phyloP scores from a whole-genome alignment of 106 monocot species.

The Chionographis japonica region DNA sequence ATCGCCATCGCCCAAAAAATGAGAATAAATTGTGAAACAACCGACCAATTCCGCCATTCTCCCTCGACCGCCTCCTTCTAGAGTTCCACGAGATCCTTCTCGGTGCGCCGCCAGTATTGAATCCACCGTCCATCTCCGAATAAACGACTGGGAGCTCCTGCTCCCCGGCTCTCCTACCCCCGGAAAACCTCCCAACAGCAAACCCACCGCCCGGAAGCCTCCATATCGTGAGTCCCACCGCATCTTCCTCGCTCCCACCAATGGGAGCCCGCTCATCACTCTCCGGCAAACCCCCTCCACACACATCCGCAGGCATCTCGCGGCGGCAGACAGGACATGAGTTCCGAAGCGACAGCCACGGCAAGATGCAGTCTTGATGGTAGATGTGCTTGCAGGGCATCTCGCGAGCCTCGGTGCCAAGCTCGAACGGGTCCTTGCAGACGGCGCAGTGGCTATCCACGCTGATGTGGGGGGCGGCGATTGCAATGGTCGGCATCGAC shows the following conservation, averaged over 20 bases:
- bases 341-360: constrained; percentile 18
- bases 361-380: constrained; percentile 28
- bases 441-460: constrained; percentile 18
- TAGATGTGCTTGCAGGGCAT: constrained; percentile 37
- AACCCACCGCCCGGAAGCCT: too few relatives aligned
- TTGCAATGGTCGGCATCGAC: constrained; percentile 52
- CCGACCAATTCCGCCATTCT: constrained; percentile 9
- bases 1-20: background rate
- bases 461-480: constrained; percentile 24
- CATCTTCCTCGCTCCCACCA: background rate
- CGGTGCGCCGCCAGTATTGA: background rate
- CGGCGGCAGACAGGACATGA: constrained; percentile 31
- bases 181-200: too few relatives aligned
- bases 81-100: constrained; percentile 11
- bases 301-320: background rate
- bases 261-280: background rate
- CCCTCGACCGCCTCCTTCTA: constrained; percentile 8
- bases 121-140: too few relatives aligned
- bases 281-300: background rate
- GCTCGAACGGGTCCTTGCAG: constrained; percentile 23
- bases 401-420: constrained; percentile 12
- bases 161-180: too few relatives aligned
- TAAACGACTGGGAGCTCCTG: too few relatives aligned
- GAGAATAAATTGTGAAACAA: constrained; percentile 10
- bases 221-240: too few relatives aligned